Conservation (phyloP, 768 basidiomycete genomes). For the Suillus placidus region DNA sequence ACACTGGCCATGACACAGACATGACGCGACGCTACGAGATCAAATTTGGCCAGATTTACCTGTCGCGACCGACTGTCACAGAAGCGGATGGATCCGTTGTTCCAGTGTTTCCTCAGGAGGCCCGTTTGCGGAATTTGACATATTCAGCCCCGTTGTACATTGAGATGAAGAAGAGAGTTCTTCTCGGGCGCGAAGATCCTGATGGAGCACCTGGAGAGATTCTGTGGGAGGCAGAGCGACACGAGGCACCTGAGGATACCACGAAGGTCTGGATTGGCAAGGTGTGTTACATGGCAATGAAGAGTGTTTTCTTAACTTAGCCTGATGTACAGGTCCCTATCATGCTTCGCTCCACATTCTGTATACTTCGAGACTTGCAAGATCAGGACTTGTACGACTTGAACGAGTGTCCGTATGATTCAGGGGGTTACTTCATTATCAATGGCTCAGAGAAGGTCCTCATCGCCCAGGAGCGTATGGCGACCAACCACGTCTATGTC, state of each 20-base stretch:
- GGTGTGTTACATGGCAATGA: slow-evolving; percentile 45
- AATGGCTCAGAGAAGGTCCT: slow-evolving; percentile 99
- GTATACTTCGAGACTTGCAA: slow-evolving; percentile 79
- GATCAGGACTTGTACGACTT: slow-evolving; percentile 86
- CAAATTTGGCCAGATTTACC: slow-evolving; percentile 96
- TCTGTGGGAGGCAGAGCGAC: slow-evolving; percentile 75
- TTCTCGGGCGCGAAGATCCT: slow-evolving; percentile 79
- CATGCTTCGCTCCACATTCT: slow-evolving; percentile 96
- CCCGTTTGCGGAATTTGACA: slow-evolving; percentile 90
- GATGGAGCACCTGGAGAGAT: slow-evolving; percentile 81
- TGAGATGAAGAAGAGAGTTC: slow-evolving; percentile 88
- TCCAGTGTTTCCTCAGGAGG: slow-evolving; percentile 96
- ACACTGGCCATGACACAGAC: slow-evolving; percentile 82
- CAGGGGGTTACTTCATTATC: slow-evolving; percentile 99
- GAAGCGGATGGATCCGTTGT: slow-evolving; percentile 95
- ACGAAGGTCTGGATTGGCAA: slow-evolving; percentile 95
- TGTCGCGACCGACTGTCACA: slow-evolving; percentile 91
- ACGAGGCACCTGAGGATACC: slow-evolving; percentile 60
- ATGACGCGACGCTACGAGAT: slow-evolving; percentile 95
- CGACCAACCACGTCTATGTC: slow-evolving; percentile 98
- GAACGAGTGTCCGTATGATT: slow-evolving; percentile 98
- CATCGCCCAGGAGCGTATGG: slow-evolving; percentile 99
- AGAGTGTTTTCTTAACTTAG: slow-evolving; percentile 18
- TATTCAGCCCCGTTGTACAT: slow-evolving; percentile 96
- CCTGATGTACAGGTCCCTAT: slow-evolving; percentile 76